These are phyloP conservation scores for Xerocomus amazonicus DNA, from an alignment of 1,284 basidiomycete genomes.

Conservation along the genomic window DNA sequence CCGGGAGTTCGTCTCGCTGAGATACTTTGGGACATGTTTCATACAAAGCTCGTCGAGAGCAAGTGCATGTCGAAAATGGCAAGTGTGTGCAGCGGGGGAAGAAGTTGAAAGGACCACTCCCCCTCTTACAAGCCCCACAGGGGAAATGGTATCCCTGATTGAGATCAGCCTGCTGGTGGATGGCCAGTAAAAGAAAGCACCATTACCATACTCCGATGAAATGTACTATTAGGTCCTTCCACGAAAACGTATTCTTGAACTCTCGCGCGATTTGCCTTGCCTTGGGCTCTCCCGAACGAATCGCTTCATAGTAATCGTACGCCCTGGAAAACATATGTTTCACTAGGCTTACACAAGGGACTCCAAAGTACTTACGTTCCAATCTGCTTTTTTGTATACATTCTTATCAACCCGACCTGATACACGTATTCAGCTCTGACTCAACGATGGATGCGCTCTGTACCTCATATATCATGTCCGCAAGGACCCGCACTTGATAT, in stretches of 20 bases:
- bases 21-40: slow-evolving; percentile 42
- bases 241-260: neutral
- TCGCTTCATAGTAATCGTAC: neutral
- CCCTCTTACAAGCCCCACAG: slow-evolving; percentile 29
- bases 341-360: neutral
- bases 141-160: slow-evolving; percentile 43
- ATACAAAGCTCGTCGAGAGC: slow-evolving; percentile 39
- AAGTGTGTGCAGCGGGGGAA: slow-evolving; percentile 23
- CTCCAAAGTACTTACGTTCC: neutral
- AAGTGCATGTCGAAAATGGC: slow-evolving; percentile 40
- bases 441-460: too few species aligned
- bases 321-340: neutral
- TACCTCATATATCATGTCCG: neutral
- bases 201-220: neutral
- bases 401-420: neutral
- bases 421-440: neutral
- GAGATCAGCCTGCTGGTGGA: neutral
- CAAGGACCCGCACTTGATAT: neutral
- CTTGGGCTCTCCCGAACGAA: neutral
- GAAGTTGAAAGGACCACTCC: slow-evolving; percentile 25
- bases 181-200: neutral
- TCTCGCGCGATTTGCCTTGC: neutral
- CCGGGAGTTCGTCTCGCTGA: slow-evolving; percentile 23
- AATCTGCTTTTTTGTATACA: neutral
- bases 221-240: neutral